Evolutionary conservation across 1,284 basidiomycete species (phyloP).

Genomic region (Irpex sp.): DNA sequence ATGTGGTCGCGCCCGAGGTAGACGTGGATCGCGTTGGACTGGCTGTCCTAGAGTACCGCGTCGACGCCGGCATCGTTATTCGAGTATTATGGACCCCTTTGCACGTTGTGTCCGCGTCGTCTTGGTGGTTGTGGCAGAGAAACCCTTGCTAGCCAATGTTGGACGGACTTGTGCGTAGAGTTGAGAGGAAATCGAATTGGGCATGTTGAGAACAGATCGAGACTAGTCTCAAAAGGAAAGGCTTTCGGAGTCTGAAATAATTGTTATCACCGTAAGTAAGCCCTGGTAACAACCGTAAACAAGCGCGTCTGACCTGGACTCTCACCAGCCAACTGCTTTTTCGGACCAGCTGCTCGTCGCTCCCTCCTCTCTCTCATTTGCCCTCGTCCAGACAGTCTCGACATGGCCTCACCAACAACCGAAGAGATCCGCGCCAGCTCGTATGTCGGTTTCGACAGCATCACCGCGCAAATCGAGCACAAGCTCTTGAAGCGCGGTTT

Average conservation of each 20-base stretch:
- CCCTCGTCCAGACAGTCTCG: not conserved
- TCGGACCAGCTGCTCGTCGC: constrained; percentile 2
- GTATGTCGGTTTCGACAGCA: constrained; percentile 94
- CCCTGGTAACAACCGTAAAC: not conserved
- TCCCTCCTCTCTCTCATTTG: constrained; percentile 1
- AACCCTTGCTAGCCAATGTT: not conserved
- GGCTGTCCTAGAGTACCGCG: constrained; percentile 33
- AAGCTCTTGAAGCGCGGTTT: constrained; percentile 99
- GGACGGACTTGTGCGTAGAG: not conserved
- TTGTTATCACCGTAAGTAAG: not conserved
- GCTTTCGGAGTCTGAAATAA: constrained; percentile 3
- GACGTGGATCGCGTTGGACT: constrained; percentile 37
- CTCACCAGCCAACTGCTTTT: constrained; percentile 2
- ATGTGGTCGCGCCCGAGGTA: constrained; percentile 28
- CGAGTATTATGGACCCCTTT: not conserved
- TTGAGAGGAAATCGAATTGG: not conserved
- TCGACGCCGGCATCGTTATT: constrained; percentile 22
- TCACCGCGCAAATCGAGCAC: constrained; percentile 97
- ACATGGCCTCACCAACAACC: constrained; percentile 21
- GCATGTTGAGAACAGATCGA: not conserved
- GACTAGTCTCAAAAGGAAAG: not conserved
- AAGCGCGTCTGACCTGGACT: not conserved
- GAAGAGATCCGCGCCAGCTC: constrained; percentile 86
- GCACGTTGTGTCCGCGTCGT: not conserved
- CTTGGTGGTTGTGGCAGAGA: not conserved